Base-by-base conservation (phyloP, 2,329 filamentous ascomycete species). In the Fusarium keratoplasticum region DNA sequence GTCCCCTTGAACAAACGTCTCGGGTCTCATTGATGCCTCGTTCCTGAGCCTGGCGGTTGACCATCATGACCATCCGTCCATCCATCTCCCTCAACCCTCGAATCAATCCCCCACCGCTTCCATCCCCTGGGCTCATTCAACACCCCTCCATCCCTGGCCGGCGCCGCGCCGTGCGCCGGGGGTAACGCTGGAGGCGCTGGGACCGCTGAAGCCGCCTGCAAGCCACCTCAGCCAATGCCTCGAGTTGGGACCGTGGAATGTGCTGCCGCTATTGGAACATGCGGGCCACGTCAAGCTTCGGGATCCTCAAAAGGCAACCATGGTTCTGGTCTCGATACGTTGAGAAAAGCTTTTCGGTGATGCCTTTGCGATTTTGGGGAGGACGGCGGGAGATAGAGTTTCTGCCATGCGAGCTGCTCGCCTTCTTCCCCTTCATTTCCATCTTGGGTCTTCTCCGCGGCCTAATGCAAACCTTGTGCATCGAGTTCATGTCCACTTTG, bases 221-320 rank as follows among this genome's bases (percentile, higher is more conserved):
- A 75, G 75, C 75, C 76, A 76, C 66, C 67, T 71, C 74, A 72
- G 67, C 74, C 79, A 79, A 78, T 80, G 65, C 70, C 47, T 68
- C 57, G 31, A 60, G 38, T n/a, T 69, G 67, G 62, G 55, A 62
- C 27, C 60, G 69, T 72, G 79, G 78, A 80, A 81, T 81, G 75
- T 61, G 58, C 57, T 73, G 68, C 66, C 63, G 61, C 67, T 44
- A 77, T 79, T 80, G 76, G 77, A 50, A 77, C 66, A 76, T 60
- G 66, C 67, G 66, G 66, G 71, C 67, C 73, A 72, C 60, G 64
- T 73, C 70, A 72, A 59, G 67, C 63, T 50, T 71, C 52, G 42
- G 31, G 57, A 57, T 16, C 40, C 36, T 67, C 33, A 31, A 54
- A 54, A 61, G 36, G 38, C 22, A 42, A 57, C 52, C 42, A 42